A percentile compares a stretch with the other conserved stretches of the same genome.
Evolutionary conservation across 257 asterid genomes (phyloP).

Genomic region (Gentiana macrophylla): DNA sequence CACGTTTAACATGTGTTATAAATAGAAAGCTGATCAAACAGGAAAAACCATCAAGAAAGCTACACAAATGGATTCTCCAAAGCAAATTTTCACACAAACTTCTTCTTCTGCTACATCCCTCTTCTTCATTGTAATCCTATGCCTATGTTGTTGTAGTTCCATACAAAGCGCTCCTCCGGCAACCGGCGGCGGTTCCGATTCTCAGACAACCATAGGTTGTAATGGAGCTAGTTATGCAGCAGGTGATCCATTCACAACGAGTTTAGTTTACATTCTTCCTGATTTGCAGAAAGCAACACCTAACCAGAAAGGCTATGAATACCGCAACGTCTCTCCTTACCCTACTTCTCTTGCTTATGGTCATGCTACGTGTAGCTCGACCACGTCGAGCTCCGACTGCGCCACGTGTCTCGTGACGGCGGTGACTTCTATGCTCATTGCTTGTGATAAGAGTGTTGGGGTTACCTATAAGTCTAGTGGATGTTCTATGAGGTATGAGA

Average conservation of each 20-base stretch:
- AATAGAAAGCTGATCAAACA: too few relatives aligned
- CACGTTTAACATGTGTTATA: too few relatives aligned
- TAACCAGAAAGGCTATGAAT: slow-evolving; percentile 24
- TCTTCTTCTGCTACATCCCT: neutral
- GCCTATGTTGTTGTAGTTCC: neutral
- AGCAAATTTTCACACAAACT: neutral
- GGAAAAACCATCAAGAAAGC: too few relatives aligned
- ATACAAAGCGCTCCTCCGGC: slow-evolving; percentile 24
- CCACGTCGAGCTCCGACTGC: slow-evolving; percentile 37
- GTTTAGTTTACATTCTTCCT: slow-evolving; percentile 38
- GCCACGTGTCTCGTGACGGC: slow-evolving; percentile 47
- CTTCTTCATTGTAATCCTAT: neutral
- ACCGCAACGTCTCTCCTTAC: slow-evolving; percentile 54
- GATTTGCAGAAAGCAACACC: slow-evolving; percentile 42
- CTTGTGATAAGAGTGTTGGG: slow-evolving; percentile 48
- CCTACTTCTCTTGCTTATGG: slow-evolving; percentile 78
- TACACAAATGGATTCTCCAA: too few relatives aligned
- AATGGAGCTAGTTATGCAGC: slow-evolving; percentile 30
- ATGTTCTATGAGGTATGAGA: slow-evolving; percentile 65
- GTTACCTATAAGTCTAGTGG: slow-evolving; percentile 40
- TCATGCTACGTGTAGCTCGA: slow-evolving; percentile 50
- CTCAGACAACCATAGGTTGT: slow-evolving; percentile 23
- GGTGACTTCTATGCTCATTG: slow-evolving; percentile 24
- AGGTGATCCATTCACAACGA: slow-evolving; percentile 51
- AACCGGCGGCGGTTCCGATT: slow-evolving; percentile 12